phyloP scores from a whole-genome alignment of 2,329 filamentous ascomycete species.

The Rhinocladiella similis region DNA sequence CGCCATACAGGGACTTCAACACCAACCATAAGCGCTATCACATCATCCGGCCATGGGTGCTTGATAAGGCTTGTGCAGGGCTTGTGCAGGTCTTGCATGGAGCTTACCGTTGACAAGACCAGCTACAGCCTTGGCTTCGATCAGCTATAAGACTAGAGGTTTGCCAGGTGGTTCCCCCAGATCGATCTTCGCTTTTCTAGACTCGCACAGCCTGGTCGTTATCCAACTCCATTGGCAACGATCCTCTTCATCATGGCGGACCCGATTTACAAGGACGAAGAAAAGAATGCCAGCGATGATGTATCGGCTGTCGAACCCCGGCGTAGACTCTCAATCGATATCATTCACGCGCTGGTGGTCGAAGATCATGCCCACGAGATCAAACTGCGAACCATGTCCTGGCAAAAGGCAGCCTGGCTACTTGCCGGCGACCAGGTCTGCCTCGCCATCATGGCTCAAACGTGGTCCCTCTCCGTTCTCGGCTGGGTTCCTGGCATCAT shows the following conservation, averaged over 20 bases:
- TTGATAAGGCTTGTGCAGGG: background rate
- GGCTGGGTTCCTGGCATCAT: slow-evolving; percentile 50
- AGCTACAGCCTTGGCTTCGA: no score
- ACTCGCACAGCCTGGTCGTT: background rate
- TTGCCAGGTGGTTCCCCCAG: background rate
- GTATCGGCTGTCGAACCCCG: slow-evolving; percentile 33
- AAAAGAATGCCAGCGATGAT: background rate
- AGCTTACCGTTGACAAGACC: background rate
- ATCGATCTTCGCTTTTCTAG: background rate
- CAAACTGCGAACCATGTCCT: slow-evolving; percentile 54
- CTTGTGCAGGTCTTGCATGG: slow-evolving; percentile 1
- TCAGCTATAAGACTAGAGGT: no score
- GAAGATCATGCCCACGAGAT: slow-evolving; percentile 51
- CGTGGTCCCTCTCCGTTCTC: slow-evolving; percentile 52
- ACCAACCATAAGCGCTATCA: slow-evolving; percentile 8
- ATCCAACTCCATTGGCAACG: background rate
- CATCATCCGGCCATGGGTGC: background rate
- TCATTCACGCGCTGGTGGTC: slow-evolving; percentile 1
- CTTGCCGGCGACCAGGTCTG: slow-evolving; percentile 52
- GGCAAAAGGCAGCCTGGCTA: slow-evolving; percentile 53
- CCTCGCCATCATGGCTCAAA: slow-evolving; percentile 54
- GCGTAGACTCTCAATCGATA: slow-evolving; percentile 25
- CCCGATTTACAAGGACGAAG: background rate
- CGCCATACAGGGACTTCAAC: slow-evolving; percentile 8
- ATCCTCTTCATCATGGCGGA: background rate